phyloP scores from a whole-genome alignment of 2,329 filamentous ascomycete genomes.

The Domatiomyces globalis region DNA sequence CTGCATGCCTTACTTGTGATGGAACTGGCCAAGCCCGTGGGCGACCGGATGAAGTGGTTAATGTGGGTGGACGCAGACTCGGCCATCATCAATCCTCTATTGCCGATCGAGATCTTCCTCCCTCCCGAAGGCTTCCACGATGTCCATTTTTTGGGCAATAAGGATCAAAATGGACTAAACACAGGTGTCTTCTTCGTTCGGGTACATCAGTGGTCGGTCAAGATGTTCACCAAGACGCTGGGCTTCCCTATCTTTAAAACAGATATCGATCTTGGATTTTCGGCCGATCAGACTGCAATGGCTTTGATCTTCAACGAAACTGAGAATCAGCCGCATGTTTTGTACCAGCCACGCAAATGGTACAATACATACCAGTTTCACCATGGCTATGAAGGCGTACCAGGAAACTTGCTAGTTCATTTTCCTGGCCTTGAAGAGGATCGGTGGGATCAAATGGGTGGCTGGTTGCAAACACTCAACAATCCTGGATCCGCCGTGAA shows the following conservation, averaged over 20 bases:
- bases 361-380: constrained; percentile 11
- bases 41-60: neutral
- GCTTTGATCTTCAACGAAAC: constrained; percentile 3
- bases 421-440: constrained; percentile 20
- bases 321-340: neutral
- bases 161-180: constrained; percentile 25
- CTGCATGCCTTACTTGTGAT: constrained; percentile 12
- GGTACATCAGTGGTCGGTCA: constrained; percentile 23
- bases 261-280: constrained; percentile 13
- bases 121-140: constrained; percentile 20
- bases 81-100: constrained; percentile 23
- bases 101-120: constrained; percentile 23
- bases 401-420: constrained; percentile 22
- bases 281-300: constrained; percentile 13
- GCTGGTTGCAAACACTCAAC: constrained; percentile 19
- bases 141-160: constrained; percentile 21
- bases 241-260: constrained; percentile 18
- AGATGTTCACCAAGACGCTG: constrained; percentile 20
- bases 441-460: constrained; percentile 19
- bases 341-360: constrained; percentile 7
- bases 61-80: constrained; percentile 24
- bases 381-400: constrained; percentile 2
- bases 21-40: neutral
- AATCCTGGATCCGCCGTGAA: constrained; percentile 5
- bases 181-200: constrained; percentile 24